Evolutionary conservation across 2,329 filamentous ascomycete genomes (phyloP), one percentile per base, ranked within the genome.

Genomic region (Fusarium sp.): DNA sequence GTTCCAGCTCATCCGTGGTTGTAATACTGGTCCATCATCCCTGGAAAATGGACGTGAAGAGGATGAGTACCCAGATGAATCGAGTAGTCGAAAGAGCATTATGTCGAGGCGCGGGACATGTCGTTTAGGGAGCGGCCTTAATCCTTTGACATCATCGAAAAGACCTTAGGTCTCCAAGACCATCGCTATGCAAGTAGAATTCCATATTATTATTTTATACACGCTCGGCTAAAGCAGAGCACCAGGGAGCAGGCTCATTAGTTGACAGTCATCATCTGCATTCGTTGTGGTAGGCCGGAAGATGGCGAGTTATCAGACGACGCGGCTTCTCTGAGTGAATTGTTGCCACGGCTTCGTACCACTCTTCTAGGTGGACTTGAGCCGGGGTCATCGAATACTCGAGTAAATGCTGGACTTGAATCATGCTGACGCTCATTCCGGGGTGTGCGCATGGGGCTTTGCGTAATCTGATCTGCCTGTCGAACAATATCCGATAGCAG

Each of bases 221-320:
- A 78, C 57, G 67, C 65, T 67, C 71, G 61, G 46, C 46, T 55
- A 51, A 60, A 48, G 50, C 65, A 65, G 70, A 68, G 62, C 65
- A 65, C 49, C 55, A 61, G 56, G 43, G 56, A n/a, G 35, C 46
- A 50, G 35, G 54, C 37, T 22, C 32, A 33, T 82, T 78, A 89
- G 72, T 80, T 84, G 63, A 90, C 87, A 41, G 86, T 89, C 88
- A 90, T 90, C 82, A 90, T 83, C 74, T 89, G 87, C 81, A 90
- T 83, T 57, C 87, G 83, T 69, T 77, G 83, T 55, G 79, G 80
- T 39, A 89, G 77, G 52, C 80, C 80, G 46, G 82, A 82, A 6
- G 84, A 81, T 6, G 86, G 82, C 3, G 87, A 86, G 35, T 83
- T 81, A 43, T 87, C 83, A 20, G 86, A 79, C 15, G 87, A 85